phyloP scores from a whole-genome alignment of 176 grass and related monocot genomes.

The Hsuehochloa calcarea region DNA sequence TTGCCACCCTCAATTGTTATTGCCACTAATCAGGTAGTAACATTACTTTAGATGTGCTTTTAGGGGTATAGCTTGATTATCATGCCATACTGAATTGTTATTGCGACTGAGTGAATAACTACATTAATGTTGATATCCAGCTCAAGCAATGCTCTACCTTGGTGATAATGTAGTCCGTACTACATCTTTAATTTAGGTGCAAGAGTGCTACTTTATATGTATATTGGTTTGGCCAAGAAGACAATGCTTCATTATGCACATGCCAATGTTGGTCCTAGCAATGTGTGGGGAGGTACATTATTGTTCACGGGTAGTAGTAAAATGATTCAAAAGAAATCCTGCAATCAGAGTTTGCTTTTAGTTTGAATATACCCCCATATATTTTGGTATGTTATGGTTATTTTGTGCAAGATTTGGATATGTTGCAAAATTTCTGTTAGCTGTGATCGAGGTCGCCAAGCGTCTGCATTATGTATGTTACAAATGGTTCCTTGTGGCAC shows the following conservation, averaged over 20 bases:
- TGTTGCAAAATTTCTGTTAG: not conserved
- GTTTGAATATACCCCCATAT: not conserved
- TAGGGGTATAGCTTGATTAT: not conserved
- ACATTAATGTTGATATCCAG: not conserved
- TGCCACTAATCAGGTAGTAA: not conserved
- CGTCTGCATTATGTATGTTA: not conserved
- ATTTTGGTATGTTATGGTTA: not conserved
- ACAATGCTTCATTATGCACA: not conserved
- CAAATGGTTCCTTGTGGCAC: not conserved
- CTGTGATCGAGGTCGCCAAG: not conserved
- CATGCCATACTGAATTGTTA: not conserved
- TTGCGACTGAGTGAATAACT: not conserved
- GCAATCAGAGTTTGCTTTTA: not conserved
- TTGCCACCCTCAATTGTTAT: not conserved
- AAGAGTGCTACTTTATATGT: not conserved
- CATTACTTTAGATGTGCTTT: not conserved
- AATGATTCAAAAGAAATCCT: not conserved
- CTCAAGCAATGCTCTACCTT: not conserved
- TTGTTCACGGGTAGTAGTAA: not conserved
- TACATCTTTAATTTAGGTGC: conserved; percentile 6
- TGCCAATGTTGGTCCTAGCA: conserved; percentile 5
- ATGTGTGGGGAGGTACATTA: not conserved
- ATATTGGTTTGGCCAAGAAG: not conserved
- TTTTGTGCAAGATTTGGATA: not conserved
- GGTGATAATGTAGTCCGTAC: not conserved